Evolutionary conservation across 2,329 filamentous ascomycete genomes (phyloP).

Genomic region (Passalora sequoiae): DNA sequence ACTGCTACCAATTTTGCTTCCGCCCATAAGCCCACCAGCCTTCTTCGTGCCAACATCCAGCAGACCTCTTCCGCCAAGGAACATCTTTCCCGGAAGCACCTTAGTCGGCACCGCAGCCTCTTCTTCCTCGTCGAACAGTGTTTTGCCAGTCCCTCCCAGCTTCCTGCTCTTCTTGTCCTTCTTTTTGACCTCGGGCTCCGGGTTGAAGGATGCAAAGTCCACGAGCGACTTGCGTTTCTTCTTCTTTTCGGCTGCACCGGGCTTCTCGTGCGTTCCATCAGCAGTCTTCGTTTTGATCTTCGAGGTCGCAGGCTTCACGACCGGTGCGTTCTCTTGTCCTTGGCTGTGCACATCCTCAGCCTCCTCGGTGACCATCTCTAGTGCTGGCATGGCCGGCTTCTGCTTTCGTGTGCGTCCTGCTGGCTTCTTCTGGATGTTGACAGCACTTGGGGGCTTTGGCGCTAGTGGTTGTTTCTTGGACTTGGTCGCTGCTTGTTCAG

Average conservation of each 20-base stretch:
- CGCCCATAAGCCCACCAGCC: slow-evolving; percentile 23
- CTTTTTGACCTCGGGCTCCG: slow-evolving; percentile 28
- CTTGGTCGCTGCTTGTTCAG: slow-evolving; percentile 22
- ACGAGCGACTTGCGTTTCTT: slow-evolving; percentile 45
- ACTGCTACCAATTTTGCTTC: slow-evolving; percentile 26
- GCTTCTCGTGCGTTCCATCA: slow-evolving; percentile 32
- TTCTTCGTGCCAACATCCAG: slow-evolving; percentile 29
- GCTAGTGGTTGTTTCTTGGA: slow-evolving; percentile 41
- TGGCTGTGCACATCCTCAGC: slow-evolving; percentile 32
- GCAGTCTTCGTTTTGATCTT: slow-evolving; percentile 39
- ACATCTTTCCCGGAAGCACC: slow-evolving; percentile 23
- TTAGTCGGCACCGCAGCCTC: slow-evolving; percentile 27
- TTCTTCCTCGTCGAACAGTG: slow-evolving; percentile 39
- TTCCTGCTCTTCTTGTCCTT: slow-evolving; percentile 35
- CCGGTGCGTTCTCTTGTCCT: slow-evolving; percentile 35
- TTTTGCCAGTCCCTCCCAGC: slow-evolving; percentile 36
- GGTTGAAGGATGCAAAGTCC: slow-evolving; percentile 38
- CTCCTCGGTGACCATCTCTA: slow-evolving; percentile 45
- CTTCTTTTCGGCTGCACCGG: slow-evolving; percentile 35
- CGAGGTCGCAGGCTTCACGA: slow-evolving; percentile 27
- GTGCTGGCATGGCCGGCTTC: slow-evolving; percentile 31
- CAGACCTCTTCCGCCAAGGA: slow-evolving; percentile 31
- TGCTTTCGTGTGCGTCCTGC: slow-evolving; percentile 36
- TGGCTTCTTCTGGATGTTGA: slow-evolving; percentile 39
- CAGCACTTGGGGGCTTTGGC: slow-evolving; percentile 41